These are phyloP conservation scores for Collybiopsis luxurians DNA, from an alignment of 768 basidiomycete genomes.

Conservation along the genomic window DNA sequence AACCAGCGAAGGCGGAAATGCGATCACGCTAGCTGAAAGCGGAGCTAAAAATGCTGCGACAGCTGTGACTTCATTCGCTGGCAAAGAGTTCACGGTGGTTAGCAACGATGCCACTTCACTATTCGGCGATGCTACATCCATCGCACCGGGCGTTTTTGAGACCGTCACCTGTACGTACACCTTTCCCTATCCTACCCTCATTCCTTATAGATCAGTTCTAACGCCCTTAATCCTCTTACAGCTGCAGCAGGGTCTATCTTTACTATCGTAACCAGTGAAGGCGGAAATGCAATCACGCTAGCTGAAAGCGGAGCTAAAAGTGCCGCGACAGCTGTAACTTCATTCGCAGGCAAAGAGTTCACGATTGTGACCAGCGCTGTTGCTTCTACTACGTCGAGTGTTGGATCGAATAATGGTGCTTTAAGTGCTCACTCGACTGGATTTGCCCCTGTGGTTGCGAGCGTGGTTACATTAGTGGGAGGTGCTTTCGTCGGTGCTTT, in stretches of 20 bases:
- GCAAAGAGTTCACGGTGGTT: neutral
- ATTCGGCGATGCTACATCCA: neutral
- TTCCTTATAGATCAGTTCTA: no score
- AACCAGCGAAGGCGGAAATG: neutral
- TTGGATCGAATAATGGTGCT: neutral
- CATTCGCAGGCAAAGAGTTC: neutral
- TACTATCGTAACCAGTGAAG: neutral
- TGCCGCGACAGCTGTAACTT: neutral
- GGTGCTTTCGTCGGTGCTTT: neutral
- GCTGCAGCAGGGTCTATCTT: neutral
- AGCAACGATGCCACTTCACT: neutral
- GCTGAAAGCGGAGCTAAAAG: neutral
- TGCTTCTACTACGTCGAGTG: neutral
- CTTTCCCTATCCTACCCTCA: neutral
- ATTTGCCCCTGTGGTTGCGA: neutral
- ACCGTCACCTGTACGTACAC: neutral
- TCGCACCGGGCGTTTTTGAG: neutral
- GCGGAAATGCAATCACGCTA: neutral
- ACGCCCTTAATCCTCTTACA: neutral
- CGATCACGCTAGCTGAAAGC: neutral
- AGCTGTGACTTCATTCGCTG: neutral
- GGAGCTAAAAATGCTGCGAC: neutral
- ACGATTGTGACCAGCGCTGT: neutral
- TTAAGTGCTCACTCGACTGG: neutral
- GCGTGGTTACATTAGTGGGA: neutral